Base-by-base conservation (phyloP, 2,329 filamentous ascomycete genomes). In the Arthrinium phaeospermum region DNA sequence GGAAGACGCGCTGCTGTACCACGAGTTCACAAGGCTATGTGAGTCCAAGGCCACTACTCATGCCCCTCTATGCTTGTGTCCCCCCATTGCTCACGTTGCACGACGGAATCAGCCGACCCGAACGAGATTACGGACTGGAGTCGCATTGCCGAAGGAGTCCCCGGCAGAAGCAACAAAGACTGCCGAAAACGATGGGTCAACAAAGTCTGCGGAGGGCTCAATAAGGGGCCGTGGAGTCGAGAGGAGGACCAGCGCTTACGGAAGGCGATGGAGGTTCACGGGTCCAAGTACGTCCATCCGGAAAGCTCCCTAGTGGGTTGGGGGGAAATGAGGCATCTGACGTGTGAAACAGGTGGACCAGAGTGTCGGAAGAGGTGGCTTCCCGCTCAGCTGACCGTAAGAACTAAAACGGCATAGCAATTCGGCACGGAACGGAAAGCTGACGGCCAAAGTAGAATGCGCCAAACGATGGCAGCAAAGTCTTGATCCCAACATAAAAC, bases 381-480 rank as follows among this genome's bases (percentile, higher is more conserved):
- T 81, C 78, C 30, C 77, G 84, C 73, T 78, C 82, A 78, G 67
- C 67, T 10, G 72, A 73, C 68, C 76, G 76, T 78, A 75, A 61
- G 76, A 73, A 41, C 68, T 68, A 14, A 27, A 37, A 47, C 16
- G 30, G 67, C 44, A 45, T 64, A n/a, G 45, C 22, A 34, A 34
- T 24, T n/a, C 24, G 30, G 5, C 22, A 61, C 46, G 41, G 27
- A 41, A 22, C 14, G 24, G 4, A 30, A n/a, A 34, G 13, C 34
- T 53, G 69, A 61, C 22, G 51, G 22, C 12, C 16, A n/a, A 8
- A 64, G 22, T 69, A 85, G 83, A 86, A 77, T 85, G 84, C 73
- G 82, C 84, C n/a, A 85, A 86, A 74, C 78, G 84, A 61, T 86
- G 84, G 84, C 82, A 84, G 64, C 83, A 84, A 41, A 83, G 80